Conservation (phyloP, 352 stramenopile species). For the Phytophthora fragariae region DNA sequence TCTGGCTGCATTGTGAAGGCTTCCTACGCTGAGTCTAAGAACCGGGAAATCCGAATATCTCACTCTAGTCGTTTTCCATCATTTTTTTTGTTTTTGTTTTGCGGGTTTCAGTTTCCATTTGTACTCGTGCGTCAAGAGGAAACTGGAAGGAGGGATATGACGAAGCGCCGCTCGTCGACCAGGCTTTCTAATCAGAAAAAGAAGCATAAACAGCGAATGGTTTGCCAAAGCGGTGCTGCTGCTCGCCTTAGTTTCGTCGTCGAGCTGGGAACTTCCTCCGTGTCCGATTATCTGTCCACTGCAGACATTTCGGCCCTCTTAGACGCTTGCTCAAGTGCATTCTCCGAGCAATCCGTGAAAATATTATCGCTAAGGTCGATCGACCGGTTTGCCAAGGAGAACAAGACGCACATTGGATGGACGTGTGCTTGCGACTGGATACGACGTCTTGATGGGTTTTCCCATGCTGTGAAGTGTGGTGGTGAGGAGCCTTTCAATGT, state of each 20-base stretch:
- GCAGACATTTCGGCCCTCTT: constrained; percentile 8
- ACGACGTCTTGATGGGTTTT: constrained; percentile 10
- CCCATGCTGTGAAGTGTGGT: not conserved
- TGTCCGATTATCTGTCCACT: constrained; percentile 1
- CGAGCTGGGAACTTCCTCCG: constrained; percentile 1
- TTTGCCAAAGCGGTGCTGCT: not conserved
- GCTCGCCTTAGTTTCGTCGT: constrained; percentile 9
- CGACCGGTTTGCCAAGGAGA: constrained; percentile 10
- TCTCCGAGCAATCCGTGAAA: constrained; percentile 3
- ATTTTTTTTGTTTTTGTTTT: not conserved
- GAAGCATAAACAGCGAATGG: not conserved
- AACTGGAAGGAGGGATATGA: not conserved
- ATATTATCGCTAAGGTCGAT: constrained; percentile 3
- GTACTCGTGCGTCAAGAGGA: not conserved
- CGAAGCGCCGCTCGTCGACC: constrained; percentile 2
- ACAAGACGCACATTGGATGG: constrained; percentile 15
- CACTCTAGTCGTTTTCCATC: not conserved
- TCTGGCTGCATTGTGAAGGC: too few species aligned
- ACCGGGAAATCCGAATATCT: too few species aligned
- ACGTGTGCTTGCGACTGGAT: constrained; percentile 32
- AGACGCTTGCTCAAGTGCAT: not conserved
- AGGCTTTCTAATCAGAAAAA: constrained; percentile 1
- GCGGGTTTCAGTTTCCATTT: not conserved
- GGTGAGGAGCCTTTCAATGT: not conserved
- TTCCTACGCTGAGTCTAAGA: too few species aligned